Base-by-base conservation (phyloP, 257 asterid species). In the Solanum acaule region DNA sequence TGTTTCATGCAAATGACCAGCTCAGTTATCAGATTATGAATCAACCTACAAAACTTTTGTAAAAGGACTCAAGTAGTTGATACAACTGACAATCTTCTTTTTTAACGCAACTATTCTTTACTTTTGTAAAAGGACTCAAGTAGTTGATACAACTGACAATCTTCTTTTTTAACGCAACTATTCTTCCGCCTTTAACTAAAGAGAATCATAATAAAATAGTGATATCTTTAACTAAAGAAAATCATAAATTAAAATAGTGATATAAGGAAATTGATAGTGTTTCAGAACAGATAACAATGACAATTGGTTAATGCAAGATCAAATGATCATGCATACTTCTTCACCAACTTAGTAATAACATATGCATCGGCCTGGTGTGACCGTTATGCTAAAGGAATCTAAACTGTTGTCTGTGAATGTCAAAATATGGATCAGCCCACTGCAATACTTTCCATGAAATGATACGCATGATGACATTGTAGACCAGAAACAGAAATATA, bases 1-100 rank as follows among this genome's bases (percentile, higher is more conserved):
- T 96, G 95, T 18, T 88, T 85, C 93, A 98, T 95, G 94, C 63
- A 88, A 44, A 78, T 78, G 65, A 78, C 83, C 88, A 86, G 81
- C 67, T 65, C 23, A 42, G 87, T 42, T 63, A 84, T 84, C 25
- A 8, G 25, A 40, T 78, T 31, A 40, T 78, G 63, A 78, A 14
- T 78, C 84, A 40, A 40, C 61, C 35, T 2, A 3, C 8, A 8
- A 40, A 77, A 12, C n/a, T 77, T 40, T n/a, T 14, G 35, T 40
- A n/a, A 77, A 77, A 77, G 33, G 61, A 77, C 18, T n/a, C 61
- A 12, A 77, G 61, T 11, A 77, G 84, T 77, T 38, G 61, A 77
- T 77, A 20, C 84, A 76, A 40, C 61, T 40, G 35, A 77, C 34
- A 40, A 40, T 77, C 84, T 37, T 40, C 42, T 18, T 33, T 8